phyloP scores from a whole-genome alignment of 2,329 filamentous ascomycete genomes.

The Talaromyces sp. region DNA sequence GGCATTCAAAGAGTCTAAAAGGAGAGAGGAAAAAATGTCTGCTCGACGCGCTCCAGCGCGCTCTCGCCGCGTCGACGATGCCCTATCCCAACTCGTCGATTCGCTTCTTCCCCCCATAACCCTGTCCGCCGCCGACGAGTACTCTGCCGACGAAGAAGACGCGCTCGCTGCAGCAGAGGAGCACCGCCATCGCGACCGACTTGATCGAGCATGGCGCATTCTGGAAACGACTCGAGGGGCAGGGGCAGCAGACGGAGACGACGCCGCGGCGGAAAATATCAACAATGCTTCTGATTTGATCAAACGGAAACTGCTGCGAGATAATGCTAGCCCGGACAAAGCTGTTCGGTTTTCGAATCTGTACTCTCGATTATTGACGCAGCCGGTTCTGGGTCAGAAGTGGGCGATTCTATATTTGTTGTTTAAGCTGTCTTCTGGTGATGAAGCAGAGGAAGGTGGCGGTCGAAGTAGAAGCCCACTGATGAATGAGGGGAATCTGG shows the following conservation, averaged over 20 bases:
- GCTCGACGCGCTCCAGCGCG: slow-evolving; percentile 27
- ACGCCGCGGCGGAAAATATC: slow-evolving; percentile 46
- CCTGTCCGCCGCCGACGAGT: slow-evolving; percentile 23
- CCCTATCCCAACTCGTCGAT: slow-evolving; percentile 38
- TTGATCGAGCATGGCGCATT: slow-evolving; percentile 35
- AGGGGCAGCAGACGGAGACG: slow-evolving; percentile 15
- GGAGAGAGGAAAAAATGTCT: slow-evolving; percentile 18
- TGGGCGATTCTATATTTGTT: slow-evolving; percentile 94
- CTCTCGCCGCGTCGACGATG: slow-evolving; percentile 39
- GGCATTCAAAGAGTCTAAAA: background rate
- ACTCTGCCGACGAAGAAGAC: slow-evolving; percentile 28
- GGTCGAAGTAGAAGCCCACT: slow-evolving; percentile 32
- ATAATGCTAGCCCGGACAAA: slow-evolving; percentile 66
- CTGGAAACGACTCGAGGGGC: slow-evolving; percentile 21
- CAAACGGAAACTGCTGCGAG: slow-evolving; percentile 76
- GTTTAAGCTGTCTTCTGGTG: slow-evolving; percentile 70
- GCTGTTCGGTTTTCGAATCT: slow-evolving; percentile 84
- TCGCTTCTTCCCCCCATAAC: slow-evolving; percentile 34
- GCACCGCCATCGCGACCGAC: slow-evolving; percentile 26
- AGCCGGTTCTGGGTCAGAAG: slow-evolving; percentile 90
- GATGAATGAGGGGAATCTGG: slow-evolving; percentile 33
- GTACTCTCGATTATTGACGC: slow-evolving; percentile 80
- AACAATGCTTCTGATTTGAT: slow-evolving; percentile 92
- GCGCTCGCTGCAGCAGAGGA: slow-evolving; percentile 31
- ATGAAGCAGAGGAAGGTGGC: slow-evolving; percentile 21